phyloP scores from a whole-genome alignment of 164 flowering plant genomes.

The Dillenia turbinata region DNA sequence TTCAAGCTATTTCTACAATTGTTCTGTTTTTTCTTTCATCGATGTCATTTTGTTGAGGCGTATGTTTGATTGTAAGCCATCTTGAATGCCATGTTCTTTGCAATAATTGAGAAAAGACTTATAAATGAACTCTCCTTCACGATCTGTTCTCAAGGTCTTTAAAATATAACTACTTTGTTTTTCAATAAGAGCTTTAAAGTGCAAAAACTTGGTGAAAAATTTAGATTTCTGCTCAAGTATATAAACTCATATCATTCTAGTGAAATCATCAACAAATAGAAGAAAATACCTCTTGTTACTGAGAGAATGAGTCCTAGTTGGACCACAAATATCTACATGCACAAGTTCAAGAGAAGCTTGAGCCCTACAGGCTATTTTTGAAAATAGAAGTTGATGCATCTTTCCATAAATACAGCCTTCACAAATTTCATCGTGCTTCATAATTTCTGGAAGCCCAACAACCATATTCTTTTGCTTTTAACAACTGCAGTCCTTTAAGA shows the following conservation, averaged over 20 bases:
- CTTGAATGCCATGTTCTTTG: conserved; percentile 6
- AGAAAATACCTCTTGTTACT: conserved; percentile 5
- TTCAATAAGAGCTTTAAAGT: conserved; percentile 12
- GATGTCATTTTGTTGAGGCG: conserved; percentile 1
- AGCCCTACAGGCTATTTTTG: conserved; percentile 9
- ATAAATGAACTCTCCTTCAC: conserved; percentile 10
- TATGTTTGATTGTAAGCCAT: neutral
- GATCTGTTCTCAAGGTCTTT: conserved; percentile 2
- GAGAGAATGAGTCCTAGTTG: neutral
- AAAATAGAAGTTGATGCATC: conserved; percentile 6
- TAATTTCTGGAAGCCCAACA: neutral
- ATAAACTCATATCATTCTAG: conserved; percentile 14
- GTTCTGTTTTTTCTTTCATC: neutral
- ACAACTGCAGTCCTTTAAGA: neutral
- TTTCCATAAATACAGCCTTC: conserved; percentile 10
- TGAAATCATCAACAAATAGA: conserved; percentile 13
- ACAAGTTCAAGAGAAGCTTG: conserved; percentile 6
- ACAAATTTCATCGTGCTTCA: neutral
- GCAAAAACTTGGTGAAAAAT: neutral
- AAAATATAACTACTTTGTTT: conserved; percentile 8
- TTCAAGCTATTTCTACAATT: no score
- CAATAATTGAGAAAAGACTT: conserved; percentile 6
- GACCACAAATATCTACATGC: conserved; percentile 13
- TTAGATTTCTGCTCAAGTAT: conserved; percentile 6
- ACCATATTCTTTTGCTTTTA: neutral